Percentiles rank a stretch among this genome's conserved stretches.
phyloP scores from a whole-genome alignment of 2,329 filamentous ascomycete species.

The Fonsecaea pedrosoi region DNA sequence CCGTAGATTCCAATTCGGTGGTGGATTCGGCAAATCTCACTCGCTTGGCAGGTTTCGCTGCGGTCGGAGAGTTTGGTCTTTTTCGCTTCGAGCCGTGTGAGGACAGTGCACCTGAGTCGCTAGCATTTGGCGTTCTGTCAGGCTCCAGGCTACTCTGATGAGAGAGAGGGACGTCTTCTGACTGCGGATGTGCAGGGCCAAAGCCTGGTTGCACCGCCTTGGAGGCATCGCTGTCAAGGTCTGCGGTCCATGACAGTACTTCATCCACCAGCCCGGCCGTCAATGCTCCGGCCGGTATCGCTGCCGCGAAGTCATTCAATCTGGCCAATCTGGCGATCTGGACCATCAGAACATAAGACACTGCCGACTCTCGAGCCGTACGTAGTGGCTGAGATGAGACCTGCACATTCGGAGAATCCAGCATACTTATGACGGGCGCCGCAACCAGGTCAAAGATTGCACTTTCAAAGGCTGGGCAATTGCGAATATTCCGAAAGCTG shows the following conservation, averaged over 20 bases:
- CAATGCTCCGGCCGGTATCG: not conserved
- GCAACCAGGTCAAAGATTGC: constrained; percentile 14
- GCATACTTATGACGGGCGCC: not conserved
- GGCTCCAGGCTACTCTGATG: not conserved
- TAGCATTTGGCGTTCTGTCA: not conserved
- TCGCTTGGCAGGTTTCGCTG: constrained; percentile 1
- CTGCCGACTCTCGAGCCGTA: constrained; percentile 3
- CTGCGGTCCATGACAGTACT: constrained; percentile 9
- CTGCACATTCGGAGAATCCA: not conserved
- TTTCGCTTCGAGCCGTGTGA: not conserved
- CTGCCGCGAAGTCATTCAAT: not conserved
- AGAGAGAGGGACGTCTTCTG: not conserved
- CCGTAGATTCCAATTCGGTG: not conserved
- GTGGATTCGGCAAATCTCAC: not conserved
- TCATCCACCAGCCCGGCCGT: constrained; percentile 3
- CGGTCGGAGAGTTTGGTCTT: not conserved
- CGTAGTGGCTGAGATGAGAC: not conserved
- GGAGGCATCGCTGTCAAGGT: not conserved
- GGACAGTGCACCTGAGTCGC: not conserved
- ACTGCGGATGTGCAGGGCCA: not conserved
- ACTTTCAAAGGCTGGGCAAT: constrained; percentile 8
- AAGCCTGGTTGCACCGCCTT: not conserved
- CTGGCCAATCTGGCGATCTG: constrained; percentile 5
- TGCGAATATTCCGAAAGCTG: constrained; percentile 7
- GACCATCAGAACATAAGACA: not conserved